Conservation (phyloP, 2,329 filamentous ascomycete species). For the Alternaria alternata region DNA sequence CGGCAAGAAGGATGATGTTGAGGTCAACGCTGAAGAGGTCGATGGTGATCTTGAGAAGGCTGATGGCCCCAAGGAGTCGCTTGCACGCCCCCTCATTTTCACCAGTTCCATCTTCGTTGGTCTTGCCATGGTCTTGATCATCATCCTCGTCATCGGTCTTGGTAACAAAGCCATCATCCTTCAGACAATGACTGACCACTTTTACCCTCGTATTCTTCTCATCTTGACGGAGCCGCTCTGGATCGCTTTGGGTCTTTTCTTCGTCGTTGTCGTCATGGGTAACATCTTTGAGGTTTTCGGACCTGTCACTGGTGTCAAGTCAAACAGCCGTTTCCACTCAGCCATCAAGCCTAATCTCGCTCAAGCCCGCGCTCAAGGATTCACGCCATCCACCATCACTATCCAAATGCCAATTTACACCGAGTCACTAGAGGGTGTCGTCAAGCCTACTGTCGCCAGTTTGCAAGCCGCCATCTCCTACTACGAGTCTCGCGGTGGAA, state of each 20-base stretch:
- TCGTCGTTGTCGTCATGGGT: conserved; percentile 21
- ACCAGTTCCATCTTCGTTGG: conserved; percentile 65
- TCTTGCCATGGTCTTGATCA: conserved; percentile 60
- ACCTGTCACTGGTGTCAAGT: conserved; percentile 73
- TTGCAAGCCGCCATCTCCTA: conserved; percentile 70
- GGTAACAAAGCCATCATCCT: conserved; percentile 64
- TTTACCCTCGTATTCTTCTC: conserved; percentile 63
- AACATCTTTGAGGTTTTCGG: conserved; percentile 69
- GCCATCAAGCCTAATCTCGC: conserved; percentile 55
- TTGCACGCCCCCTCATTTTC: conserved; percentile 57
- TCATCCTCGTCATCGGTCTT: conserved; percentile 62
- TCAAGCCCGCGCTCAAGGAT: conserved; percentile 64
- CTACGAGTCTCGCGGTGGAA: conserved; percentile 64
- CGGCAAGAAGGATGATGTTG: conserved; percentile 17
- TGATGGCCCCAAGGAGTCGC: conserved; percentile 47
- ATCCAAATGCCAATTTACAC: conserved; percentile 90
- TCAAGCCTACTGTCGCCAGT: conserved; percentile 76
- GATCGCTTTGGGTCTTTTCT: conserved; percentile 62
- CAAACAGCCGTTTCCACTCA: conserved; percentile 83
- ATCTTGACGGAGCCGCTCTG: conserved; percentile 55
- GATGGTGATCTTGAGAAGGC: conserved; percentile 44
- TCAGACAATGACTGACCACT: conserved; percentile 61
- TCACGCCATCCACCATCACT: conserved; percentile 68
- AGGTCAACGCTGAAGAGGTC: conserved; percentile 27
- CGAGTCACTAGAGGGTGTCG: conserved; percentile 76